Evolutionary conservation across 345 rosid species (phyloP).

Genomic region (Limnanthes douglasii): DNA sequence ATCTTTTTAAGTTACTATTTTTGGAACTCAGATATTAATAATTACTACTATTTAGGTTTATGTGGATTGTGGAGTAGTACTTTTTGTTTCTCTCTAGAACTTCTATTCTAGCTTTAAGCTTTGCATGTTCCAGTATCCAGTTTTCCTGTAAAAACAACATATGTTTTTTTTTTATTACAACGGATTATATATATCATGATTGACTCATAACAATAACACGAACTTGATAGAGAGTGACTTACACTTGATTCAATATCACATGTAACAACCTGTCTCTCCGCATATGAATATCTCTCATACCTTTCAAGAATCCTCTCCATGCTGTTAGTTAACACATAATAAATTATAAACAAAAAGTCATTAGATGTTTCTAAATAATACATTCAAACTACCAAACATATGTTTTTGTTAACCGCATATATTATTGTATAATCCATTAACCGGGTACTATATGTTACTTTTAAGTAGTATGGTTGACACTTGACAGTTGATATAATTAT

Average conservation of each 20-base stretch:
- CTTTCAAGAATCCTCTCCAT: constrained; percentile 95
- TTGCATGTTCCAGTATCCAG: constrained; percentile 79
- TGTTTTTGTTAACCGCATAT: not conserved
- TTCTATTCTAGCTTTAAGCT: constrained; percentile 84
- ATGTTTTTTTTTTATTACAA: no score
- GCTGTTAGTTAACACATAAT: constrained; percentile 22
- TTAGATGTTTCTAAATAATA: not conserved
- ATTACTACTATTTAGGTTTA: not conserved
- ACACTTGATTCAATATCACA: constrained; percentile 28
- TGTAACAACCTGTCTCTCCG: constrained; percentile 50
- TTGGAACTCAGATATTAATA: not conserved
- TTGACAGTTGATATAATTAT: not conserved
- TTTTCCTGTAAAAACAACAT: constrained; percentile 44
- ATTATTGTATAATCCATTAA: not conserved
- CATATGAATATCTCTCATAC: constrained; percentile 68
- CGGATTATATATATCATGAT: constrained; percentile 3
- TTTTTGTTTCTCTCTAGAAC: constrained; percentile 67
- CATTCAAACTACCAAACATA: not conserved
- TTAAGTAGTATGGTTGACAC: constrained; percentile 9
- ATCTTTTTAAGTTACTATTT: no score
- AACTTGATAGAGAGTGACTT: constrained; percentile 10
- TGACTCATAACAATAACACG: constrained; percentile 2
- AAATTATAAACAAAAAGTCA: not conserved
- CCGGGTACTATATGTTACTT: constrained; percentile 1
- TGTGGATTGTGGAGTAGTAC: constrained; percentile 13